Conservation (phyloP, 192 early-diverging fungal species). For the Backusella liffmaniae region DNA sequence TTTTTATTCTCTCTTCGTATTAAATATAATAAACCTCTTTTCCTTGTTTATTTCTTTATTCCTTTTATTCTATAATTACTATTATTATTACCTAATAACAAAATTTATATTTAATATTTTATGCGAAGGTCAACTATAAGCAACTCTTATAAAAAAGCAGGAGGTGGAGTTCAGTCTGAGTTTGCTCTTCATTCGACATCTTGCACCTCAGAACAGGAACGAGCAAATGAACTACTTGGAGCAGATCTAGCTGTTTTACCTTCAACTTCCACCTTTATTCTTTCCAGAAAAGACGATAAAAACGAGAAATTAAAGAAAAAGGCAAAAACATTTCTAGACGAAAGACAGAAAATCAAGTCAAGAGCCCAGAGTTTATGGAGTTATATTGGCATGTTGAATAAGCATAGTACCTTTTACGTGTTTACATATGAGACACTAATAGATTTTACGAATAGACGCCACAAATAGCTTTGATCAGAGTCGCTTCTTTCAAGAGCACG, state of each 20-base stretch:
- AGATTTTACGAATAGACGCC: conserved; percentile 48
- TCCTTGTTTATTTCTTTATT: background rate
- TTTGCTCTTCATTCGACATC: background rate
- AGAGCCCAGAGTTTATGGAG: conserved; percentile 62
- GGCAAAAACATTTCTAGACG: conserved; percentile 75
- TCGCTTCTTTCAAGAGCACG: conserved; percentile 78
- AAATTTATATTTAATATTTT: background rate
- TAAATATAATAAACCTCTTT: background rate
- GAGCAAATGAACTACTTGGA: background rate
- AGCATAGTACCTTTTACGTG: background rate
- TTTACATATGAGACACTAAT: background rate
- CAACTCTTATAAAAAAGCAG: background rate
- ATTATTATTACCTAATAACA: conserved; percentile 1
- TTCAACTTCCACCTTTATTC: conserved; percentile 18
- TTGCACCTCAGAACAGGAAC: background rate
- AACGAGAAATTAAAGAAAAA: conserved; percentile 73
- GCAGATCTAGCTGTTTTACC: conserved; percentile 14
- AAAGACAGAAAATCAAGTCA: conserved; percentile 71
- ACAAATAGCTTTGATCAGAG: conserved; percentile 69
- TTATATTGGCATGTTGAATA: conserved; percentile 61
- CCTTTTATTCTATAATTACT: background rate
- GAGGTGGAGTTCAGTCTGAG: conserved; percentile 1
- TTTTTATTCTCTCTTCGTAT: background rate
- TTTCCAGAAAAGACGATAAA: conserved; percentile 46
- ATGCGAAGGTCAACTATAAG: conserved; percentile 5